Base-by-base conservation (phyloP, 345 rosid genomes). In the Acer saccharum region DNA sequence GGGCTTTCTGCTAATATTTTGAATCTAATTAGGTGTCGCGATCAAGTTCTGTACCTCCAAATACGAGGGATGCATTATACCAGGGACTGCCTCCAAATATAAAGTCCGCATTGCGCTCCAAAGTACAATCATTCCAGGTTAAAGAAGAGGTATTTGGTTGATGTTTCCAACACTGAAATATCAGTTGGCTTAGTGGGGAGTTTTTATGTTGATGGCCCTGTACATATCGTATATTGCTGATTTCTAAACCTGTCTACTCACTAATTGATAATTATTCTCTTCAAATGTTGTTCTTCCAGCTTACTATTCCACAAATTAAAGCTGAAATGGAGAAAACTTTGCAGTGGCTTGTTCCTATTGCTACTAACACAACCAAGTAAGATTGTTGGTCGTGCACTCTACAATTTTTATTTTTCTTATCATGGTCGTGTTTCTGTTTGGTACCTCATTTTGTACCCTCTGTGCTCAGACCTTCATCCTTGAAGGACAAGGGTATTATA, bases 321-420 rank as follows among this genome's bases (percentile, higher is more conserved):
- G 95, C 90, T 13, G 94, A 96, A 86, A 96, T 96, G 95, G 98
- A 94, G 88, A 89, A 91, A 83, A 94, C 97, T 8, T 83, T 94
- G 84, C 98, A 89, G 79, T 96, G 99, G 98, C 97, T 96, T 70
- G 98, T 92, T 80, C 99, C 95, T 52, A 85, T 96, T 83, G 97
- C 99, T 58, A 80, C 91, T 63, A 92, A 94, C 84, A 96, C 99
- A 23, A 94, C 98, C 83, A 96, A 93, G 98, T 96, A 92, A 81
- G 57, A 39, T 76, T 66, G 8, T 10, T 11, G 23, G 54, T 25
- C 61, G 46, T 14, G 17, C 62, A 6, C 39, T 39, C 6, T 11
- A 1, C 17, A 8, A 39, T 6, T 23, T 13, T 52, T 11, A 14
- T 20, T 35, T 23, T n/a, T 35, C 60, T 65, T 21, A 16, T 66